Conservation (phyloP, 2,329 filamentous ascomycete species). For the Cytospora piceicola region DNA sequence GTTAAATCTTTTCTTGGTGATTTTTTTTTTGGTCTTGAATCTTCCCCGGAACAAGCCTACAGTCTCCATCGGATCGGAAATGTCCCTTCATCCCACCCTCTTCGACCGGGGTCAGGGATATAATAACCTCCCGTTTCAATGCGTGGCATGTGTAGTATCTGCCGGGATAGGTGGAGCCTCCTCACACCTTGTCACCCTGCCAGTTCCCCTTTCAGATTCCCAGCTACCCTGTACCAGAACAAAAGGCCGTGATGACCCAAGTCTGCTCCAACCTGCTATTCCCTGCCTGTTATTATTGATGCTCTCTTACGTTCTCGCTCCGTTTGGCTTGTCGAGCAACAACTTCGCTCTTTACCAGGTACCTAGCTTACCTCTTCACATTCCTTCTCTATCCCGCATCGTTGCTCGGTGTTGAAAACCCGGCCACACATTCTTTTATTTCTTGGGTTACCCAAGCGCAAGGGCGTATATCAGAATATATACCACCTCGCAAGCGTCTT, state of each 20-base stretch:
- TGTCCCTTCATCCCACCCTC: conserved; percentile 11
- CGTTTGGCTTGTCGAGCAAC: conserved; percentile 26
- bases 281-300: conserved; percentile 12
- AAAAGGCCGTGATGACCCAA: conserved; percentile 25
- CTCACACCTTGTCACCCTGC: conserved; percentile 19
- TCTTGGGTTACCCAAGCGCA: conserved; percentile 4
- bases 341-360: conserved; percentile 12
- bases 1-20: neutral
- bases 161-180: conserved; percentile 9
- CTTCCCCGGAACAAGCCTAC: conserved; percentile 8
- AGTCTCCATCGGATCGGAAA: conserved; percentile 16
- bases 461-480: conserved; percentile 12
- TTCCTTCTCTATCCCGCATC: conserved; percentile 22
- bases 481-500: neutral
- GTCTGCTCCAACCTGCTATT: conserved; percentile 5
- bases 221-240: conserved; percentile 26
- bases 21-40: conserved; percentile 7
- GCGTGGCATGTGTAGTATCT: conserved; percentile 14
- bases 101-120: conserved; percentile 21
- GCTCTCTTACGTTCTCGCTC: conserved; percentile 20
- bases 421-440: conserved; percentile 11
- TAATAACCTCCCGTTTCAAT: conserved; percentile 15
- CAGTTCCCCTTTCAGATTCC: conserved; percentile 17
- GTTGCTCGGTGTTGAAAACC: conserved; percentile 8
- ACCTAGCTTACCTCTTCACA: conserved; percentile 24